Evolutionary conservation across 257 asterid genomes (phyloP).

Genomic region (Catharanthus roseus): DNA sequence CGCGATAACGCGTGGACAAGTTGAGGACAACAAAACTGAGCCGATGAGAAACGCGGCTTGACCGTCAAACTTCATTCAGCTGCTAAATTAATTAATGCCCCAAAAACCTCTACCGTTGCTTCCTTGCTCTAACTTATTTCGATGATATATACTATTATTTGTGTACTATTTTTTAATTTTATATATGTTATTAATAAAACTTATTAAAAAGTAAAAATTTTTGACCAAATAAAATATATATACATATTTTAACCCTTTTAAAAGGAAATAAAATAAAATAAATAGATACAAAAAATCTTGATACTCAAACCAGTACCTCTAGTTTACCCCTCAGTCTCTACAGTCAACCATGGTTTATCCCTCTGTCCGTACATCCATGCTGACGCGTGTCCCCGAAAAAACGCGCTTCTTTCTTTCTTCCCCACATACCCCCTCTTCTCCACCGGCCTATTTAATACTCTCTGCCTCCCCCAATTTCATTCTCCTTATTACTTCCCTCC

Average conservation of each 20-base stretch:
- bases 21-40: not conserved
- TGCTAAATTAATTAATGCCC: no score
- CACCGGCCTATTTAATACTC: conserved; percentile 9
- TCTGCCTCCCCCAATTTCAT: not conserved
- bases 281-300: no score
- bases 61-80: conserved; percentile 17
- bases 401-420: conserved; percentile 56
- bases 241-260: no score
- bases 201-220: no score
- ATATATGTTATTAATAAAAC: no score
- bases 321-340: not conserved
- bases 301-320: no score
- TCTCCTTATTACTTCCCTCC: not conserved
- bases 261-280: no score
- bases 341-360: conserved; percentile 30
- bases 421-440: not conserved
- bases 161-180: no score
- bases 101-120: no score
- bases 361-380: conserved; percentile 41
- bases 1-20: conserved; percentile 12
- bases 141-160: no score
- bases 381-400: conserved; percentile 71
- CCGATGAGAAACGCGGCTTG: conserved; percentile 22
- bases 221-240: no score
- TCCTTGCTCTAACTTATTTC: no score